Evolutionary conservation across 2,329 filamentous ascomycete genomes (phyloP).

Genomic region (Colletotrichum sp.): DNA sequence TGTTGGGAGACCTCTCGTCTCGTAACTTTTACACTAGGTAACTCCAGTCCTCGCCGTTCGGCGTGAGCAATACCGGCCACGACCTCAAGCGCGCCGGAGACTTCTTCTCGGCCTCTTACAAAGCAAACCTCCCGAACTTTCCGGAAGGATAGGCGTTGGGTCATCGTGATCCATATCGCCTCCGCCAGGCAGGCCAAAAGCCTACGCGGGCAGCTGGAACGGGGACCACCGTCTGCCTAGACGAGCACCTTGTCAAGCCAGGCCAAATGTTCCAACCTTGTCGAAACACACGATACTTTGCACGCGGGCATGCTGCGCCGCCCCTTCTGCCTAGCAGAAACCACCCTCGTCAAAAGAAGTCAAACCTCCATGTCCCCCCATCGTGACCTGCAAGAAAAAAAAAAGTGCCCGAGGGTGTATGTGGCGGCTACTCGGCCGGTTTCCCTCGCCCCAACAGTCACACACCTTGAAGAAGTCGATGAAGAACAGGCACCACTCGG

Average conservation of each 20-base stretch:
- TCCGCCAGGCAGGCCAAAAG: not conserved
- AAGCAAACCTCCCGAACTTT: not conserved
- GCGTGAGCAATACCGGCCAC: not conserved
- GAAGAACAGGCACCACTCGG: not conserved
- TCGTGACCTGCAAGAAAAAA: not conserved
- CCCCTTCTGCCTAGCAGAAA: not conserved
- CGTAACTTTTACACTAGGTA: not conserved
- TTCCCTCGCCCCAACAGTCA: not conserved
- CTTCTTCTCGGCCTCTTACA: not conserved
- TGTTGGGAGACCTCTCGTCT: not conserved
- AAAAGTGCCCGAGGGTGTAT: not conserved
- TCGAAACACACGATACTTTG: not conserved
- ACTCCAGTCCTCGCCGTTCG: not conserved
- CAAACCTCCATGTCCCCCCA: not conserved
- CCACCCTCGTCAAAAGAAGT: not conserved
- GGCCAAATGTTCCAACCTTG: not conserved
- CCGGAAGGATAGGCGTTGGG: not conserved
- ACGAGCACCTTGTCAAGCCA: not conserved
- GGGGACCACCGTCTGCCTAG: not conserved
- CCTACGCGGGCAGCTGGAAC: not conserved
- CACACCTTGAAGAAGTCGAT: not conserved
- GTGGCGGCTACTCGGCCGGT: not conserved
- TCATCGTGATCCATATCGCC: not conserved
- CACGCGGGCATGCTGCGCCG: not conserved
- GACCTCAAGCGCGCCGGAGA: not conserved